Conservation (phyloP, 257 asterid genomes). For the Solanum appendiculatum region DNA sequence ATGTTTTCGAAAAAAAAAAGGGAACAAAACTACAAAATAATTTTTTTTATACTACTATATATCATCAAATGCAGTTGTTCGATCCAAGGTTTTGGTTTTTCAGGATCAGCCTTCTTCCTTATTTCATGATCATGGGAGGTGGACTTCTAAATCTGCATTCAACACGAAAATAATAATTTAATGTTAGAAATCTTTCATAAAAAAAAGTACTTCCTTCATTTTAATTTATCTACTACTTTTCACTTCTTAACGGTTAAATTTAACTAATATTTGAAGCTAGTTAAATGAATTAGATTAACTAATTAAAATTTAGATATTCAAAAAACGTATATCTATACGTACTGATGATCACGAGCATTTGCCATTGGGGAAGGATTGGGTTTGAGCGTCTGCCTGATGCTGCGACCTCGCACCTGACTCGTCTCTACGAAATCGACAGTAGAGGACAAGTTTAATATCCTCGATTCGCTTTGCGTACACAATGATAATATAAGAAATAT, state of each 20-base stretch:
- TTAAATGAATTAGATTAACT: not conserved
- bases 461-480: not conserved
- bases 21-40: not conserved
- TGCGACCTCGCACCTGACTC: not conserved
- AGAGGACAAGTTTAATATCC: not conserved
- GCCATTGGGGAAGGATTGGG: not conserved
- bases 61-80: not conserved
- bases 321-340: not conserved
- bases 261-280: not conserved
- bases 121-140: not conserved
- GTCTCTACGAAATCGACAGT: not conserved
- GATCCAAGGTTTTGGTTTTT: not conserved
- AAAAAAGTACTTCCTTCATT: not conserved
- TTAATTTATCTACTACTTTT: not conserved
- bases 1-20: not conserved
- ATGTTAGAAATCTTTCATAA: not conserved
- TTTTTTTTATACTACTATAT: not conserved
- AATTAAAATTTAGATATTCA: not conserved
- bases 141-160: not conserved
- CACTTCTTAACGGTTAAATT: not conserved
- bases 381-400: not conserved
- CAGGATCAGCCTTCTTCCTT: not conserved
- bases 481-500: not conserved
- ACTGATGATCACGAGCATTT: not conserved
- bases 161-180: not conserved